Conservation (phyloP, 2,329 filamentous ascomycete genomes). For the Sporothrix schenckii region DNA sequence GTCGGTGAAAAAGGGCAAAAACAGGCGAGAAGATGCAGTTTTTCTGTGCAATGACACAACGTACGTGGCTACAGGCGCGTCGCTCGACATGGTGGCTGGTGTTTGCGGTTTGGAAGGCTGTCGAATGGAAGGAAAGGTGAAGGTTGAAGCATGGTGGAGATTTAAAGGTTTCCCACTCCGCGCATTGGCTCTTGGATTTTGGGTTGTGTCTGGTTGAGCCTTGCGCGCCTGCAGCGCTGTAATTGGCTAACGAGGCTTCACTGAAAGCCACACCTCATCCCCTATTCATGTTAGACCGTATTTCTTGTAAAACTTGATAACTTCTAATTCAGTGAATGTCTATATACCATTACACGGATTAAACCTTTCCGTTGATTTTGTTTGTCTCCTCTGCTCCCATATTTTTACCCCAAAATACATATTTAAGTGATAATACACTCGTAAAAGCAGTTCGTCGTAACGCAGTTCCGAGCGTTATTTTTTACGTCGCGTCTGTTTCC, state of each 20-base stretch:
- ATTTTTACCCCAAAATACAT: neutral
- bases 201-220: conserved; percentile 1
- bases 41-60: conserved; percentile 67
- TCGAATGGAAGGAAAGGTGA: neutral
- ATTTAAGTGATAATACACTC: neutral
- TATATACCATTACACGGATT: conserved; percentile 15
- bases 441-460: neutral
- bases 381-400: neutral
- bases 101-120: neutral
- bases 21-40: neutral
- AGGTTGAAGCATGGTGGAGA: neutral
- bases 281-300: neutral
- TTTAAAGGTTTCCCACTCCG: neutral
- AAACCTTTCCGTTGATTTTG: neutral
- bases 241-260: conserved; percentile 2
- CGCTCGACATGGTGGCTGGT: conserved; percentile 41
- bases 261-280: too few relatives aligned
- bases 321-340: neutral
- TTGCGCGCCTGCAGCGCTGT: neutral
- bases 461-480: too few relatives aligned
- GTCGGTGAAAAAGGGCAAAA: conserved; percentile 48
- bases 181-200: neutral
- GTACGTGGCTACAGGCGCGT: conserved; percentile 65
- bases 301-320: neutral
- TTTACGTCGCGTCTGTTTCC: neutral